A percentile compares a stretch with the other conserved stretches of the same genome.
Evolutionary conservation across 1,284 basidiomycete genomes (phyloP).

Genomic region (Cutaneotrichosporon sp.): DNA sequence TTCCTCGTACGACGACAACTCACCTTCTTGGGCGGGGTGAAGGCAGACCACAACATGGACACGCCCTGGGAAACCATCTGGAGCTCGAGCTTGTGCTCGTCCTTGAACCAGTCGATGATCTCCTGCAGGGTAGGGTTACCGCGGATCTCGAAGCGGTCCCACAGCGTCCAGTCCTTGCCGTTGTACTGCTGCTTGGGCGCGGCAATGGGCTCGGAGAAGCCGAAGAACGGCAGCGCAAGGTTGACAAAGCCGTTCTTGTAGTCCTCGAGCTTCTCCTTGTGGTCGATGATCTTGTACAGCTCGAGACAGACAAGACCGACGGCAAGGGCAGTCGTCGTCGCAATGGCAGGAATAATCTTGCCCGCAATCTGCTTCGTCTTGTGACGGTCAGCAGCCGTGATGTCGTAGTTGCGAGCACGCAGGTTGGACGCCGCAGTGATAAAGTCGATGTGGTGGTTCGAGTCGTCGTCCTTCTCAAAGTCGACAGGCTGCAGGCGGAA

Average conservation of each 20-base stretch:
- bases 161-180: conserved; percentile 89
- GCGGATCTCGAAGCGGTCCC: conserved; percentile 94
- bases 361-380: conserved; percentile 98
- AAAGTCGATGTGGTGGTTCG: conserved; percentile 98
- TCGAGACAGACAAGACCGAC: conserved; percentile 95
- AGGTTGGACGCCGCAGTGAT: conserved; percentile 98
- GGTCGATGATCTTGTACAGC: conserved; percentile 97
- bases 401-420: conserved; percentile 92
- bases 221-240: conserved; percentile 96
- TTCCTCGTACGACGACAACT: neutral
- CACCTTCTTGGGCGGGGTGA: conserved; percentile 81
- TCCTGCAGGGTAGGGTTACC: conserved; percentile 84
- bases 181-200: conserved; percentile 84
- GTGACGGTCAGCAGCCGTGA: conserved; percentile 81
- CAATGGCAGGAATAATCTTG: conserved; percentile 99
- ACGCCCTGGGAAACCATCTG: conserved; percentile 96
- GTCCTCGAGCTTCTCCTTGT: conserved; percentile 83
- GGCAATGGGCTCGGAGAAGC: conserved; percentile 95
- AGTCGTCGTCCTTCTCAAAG: conserved; percentile 99
- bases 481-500: conserved; percentile 92
- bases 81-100: conserved; percentile 78
- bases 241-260: conserved; percentile 99
- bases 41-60: conserved; percentile 96
- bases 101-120: conserved; percentile 78
- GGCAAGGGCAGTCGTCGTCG: conserved; percentile 92